These are phyloP conservation scores for Globisporangium radiosum DNA, from an alignment of 352 stramenopile genomes.

Conservation along the genomic window DNA sequence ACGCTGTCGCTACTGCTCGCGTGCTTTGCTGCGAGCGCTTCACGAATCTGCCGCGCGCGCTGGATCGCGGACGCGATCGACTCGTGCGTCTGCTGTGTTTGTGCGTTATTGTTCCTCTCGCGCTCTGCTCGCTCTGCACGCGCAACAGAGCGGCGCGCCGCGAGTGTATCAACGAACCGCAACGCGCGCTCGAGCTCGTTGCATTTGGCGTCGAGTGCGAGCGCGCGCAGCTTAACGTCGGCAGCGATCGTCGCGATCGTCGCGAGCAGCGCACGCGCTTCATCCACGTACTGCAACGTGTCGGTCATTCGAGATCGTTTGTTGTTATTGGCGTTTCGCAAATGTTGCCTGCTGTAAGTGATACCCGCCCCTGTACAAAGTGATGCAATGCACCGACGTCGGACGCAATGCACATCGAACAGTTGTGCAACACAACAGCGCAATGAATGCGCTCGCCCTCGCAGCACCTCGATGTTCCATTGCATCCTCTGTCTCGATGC, in stretches of 20 bases:
- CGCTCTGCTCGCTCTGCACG: constrained; percentile 3
- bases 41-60: constrained; percentile 34
- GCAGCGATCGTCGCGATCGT: constrained; percentile 8
- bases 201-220: constrained; percentile 28
- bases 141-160: not conserved
- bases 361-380: not conserved
- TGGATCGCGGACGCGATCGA: constrained; percentile 43
- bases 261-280: constrained; percentile 9
- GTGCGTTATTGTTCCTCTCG: constrained; percentile 9
- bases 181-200: constrained; percentile 28
- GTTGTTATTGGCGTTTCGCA: not conserved
- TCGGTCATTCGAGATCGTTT: constrained; percentile 1
- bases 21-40: constrained; percentile 16
- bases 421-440: not conserved
- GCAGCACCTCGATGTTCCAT: too few relatives aligned
- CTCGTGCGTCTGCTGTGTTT: constrained; percentile 26
- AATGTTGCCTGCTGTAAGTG: not conserved
- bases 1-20: constrained; percentile 2
- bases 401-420: not conserved
- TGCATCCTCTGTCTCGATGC: too few relatives aligned
- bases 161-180: constrained; percentile 9
- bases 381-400: not conserved
- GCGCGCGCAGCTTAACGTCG: constrained; percentile 30
- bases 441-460: too few relatives aligned
- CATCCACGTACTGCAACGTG: not conserved